Base-by-base conservation (phyloP, 805 yeast species). In the Barnettozyma wickerhamii region DNA sequence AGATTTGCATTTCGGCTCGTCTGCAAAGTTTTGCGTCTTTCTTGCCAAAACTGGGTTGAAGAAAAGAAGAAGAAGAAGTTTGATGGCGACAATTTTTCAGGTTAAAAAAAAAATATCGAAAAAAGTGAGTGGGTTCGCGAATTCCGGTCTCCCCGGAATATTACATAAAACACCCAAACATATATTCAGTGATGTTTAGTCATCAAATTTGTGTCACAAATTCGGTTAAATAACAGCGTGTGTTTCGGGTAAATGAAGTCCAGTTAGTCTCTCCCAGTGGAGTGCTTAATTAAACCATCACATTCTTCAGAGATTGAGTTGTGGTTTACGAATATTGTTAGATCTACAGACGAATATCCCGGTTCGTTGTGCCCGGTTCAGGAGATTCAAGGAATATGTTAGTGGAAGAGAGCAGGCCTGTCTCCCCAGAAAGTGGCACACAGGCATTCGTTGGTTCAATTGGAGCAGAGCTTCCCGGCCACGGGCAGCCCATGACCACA, bases 1-100 rank as follows among this genome's bases (percentile, higher is more conserved):
- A 93, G 79, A 91, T 90, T 79, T 86, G 95, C 95, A 85, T 84
- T 66, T 63, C 66, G 72, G 68, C 52, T 69, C 65, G 76, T 71
- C 76, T 66, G 75, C 76, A 71, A 65, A 40, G 30, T 33, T 36
- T 33, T 42, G 46, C 46, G 33, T 43, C 46, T 43, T 43, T 43
- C 46, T 43, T 43, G 30, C 43, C 46, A 52, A 41, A 43, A 40
- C 50, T 52, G 48, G 23, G 31, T 35, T 35, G 24, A 30, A 42
- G 40, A 39, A 19, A 15, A 31, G 33, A 34, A 13, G 19, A 33
- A 19, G 15, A 26, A 19, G 30, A 35, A 35, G n/a, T 18, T 26
- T 24, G 33, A 28, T n/a, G n/a, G n/a, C n/a, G n/a, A 33, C 30
- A 27, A 14, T 17, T 21, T 13, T 26, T 24, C 23, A 32, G 6